Evolutionary conservation across 495 filamentous ascomycete species (phyloP).

Genomic region (Daldinia bambusicola): DNA sequence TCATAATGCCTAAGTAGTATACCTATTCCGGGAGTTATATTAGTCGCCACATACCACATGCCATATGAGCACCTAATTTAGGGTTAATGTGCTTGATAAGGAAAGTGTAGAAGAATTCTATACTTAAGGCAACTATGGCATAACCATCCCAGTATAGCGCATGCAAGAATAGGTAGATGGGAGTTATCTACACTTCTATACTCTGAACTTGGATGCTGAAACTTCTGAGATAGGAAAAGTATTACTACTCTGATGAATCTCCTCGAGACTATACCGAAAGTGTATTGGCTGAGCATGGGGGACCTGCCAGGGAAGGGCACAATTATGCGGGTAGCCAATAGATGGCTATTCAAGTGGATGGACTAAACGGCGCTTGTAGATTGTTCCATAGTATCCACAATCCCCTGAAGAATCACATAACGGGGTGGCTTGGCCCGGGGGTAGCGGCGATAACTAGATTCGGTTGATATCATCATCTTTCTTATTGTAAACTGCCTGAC

Average conservation of each 20-base stretch:
- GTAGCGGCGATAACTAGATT: not conserved
- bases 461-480: too few species aligned
- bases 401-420: not conserved
- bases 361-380: not conserved
- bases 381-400: not conserved
- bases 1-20: too few species aligned
- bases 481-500: too few species aligned
- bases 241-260: not conserved
- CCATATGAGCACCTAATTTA: too few species aligned
- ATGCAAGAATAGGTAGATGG: not conserved
- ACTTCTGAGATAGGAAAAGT: not conserved
- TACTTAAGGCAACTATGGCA: not conserved
- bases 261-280: slow-evolving; percentile 6
- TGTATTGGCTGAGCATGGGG: slow-evolving; percentile 6
- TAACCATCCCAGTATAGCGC: not conserved
- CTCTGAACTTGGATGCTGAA: not conserved
- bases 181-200: not conserved
- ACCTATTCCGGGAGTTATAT: too few species aligned
- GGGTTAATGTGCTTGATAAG: not conserved
- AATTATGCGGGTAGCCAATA: not conserved
- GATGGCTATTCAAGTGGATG: slow-evolving; percentile 9
- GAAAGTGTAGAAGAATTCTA: slow-evolving; percentile 4
- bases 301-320: not conserved
- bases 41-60: too few species aligned
- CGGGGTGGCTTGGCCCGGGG: not conserved